phyloP scores from a whole-genome alignment of 768 basidiomycete genomes.

The Termitomyces sp. region DNA sequence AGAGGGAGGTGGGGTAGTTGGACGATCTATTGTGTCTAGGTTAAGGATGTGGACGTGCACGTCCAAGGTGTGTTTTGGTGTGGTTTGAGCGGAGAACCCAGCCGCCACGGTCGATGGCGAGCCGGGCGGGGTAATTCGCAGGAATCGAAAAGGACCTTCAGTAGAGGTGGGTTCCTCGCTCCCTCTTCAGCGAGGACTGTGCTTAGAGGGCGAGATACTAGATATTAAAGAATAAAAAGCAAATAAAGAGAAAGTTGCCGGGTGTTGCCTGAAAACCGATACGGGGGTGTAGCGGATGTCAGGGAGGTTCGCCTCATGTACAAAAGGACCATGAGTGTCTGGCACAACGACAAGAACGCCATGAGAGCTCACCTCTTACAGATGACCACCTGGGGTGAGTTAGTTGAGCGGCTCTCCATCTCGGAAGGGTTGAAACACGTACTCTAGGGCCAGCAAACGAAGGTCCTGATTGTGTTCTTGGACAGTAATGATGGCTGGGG shows the following conservation, averaged over 20 bases:
- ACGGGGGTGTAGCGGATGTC: constrained; percentile 32
- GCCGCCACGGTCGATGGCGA: constrained; percentile 64
- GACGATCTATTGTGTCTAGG: constrained; percentile 22
- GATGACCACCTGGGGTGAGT: constrained; percentile 60
- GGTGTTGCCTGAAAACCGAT: constrained; percentile 5
- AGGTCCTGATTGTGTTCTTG: constrained; percentile 75
- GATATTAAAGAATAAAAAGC: constrained; percentile 14
- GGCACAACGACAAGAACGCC: constrained; percentile 1
- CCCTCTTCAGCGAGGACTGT: constrained; percentile 60
- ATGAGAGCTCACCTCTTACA: constrained; percentile 54
- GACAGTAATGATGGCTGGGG: constrained; percentile 60
- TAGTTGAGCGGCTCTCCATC: constrained; percentile 12
- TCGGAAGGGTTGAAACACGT: constrained; percentile 21
- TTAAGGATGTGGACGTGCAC: constrained; percentile 11
- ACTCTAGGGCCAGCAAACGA: constrained; percentile 79
- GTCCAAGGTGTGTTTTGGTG: constrained; percentile 6
- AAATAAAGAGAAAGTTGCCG: constrained; percentile 9
- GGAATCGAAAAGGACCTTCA: constrained; percentile 45
- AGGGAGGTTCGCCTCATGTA: constrained; percentile 72
- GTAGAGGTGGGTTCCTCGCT: constrained; percentile 63
- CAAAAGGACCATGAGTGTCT: constrained; percentile 15
- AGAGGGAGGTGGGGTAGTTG: constrained; percentile 14
- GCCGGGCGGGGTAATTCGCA: constrained; percentile 61
- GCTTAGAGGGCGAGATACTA: constrained; percentile 36
- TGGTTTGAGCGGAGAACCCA: constrained; percentile 9